Evolutionary conservation across 2,329 filamentous ascomycete genomes (phyloP).

Genomic region (Metarhizium album): DNA sequence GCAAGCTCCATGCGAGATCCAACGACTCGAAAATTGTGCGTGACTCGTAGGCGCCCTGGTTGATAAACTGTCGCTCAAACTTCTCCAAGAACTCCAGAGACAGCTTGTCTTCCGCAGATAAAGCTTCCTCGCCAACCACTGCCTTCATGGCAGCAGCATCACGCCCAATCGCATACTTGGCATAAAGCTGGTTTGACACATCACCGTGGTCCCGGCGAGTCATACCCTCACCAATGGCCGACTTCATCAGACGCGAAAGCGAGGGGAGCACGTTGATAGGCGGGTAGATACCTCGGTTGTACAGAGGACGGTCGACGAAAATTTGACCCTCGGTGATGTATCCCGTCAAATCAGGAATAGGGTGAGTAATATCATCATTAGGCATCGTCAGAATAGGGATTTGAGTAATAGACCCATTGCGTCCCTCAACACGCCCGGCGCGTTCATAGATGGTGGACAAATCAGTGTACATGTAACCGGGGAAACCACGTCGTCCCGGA

Average conservation of each 20-base stretch:
- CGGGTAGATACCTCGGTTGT: conserved; percentile 97
- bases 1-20: conserved; percentile 90
- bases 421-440: conserved; percentile 90
- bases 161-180: conserved; percentile 98
- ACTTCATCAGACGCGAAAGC: conserved; percentile 99
- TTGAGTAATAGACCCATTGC: conserved; percentile 97
- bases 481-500: conserved; percentile 96
- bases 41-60: conserved; percentile 84
- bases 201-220: conserved; percentile 95
- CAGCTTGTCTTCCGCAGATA: conserved; percentile 93
- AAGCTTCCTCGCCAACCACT: conserved; percentile 93
- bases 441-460: conserved; percentile 99
- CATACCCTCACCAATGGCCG: conserved; percentile 93
- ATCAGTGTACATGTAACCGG: conserved; percentile 99
- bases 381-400: conserved; percentile 99
- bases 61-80: conserved; percentile 92
- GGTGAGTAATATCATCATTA: conserved; percentile 99
- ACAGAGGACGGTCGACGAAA: conserved; percentile 83
- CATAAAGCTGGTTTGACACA: conserved; percentile 98
- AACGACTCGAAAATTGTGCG: conserved; percentile 87
- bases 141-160: conserved; percentile 99
- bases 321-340: conserved; percentile 99
- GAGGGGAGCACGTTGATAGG: conserved; percentile 98
- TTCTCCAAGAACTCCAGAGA: conserved; percentile 97
- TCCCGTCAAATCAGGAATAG: conserved; percentile 95